Conservation (phyloP, 495 filamentous ascomycete species). For the Tuber aestivum region DNA sequence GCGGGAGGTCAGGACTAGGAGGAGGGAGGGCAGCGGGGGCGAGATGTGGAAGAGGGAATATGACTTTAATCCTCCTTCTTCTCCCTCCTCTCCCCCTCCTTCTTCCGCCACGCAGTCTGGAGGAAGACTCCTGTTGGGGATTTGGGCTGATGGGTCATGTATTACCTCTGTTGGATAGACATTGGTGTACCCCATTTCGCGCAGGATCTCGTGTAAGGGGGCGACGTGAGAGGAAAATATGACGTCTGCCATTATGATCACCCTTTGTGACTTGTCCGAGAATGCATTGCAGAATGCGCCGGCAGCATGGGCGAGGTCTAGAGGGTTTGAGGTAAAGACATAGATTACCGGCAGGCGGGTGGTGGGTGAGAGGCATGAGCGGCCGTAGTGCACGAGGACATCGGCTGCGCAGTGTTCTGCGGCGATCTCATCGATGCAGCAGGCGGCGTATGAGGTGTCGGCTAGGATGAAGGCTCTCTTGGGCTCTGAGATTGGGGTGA, state of each 20-base stretch:
- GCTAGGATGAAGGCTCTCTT: slow-evolving; percentile 76
- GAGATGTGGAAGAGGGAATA: slow-evolving; percentile 74
- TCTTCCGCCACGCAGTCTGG: background rate
- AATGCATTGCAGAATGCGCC: slow-evolving; percentile 64
- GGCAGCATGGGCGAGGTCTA: slow-evolving; percentile 56
- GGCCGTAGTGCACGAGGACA: slow-evolving; percentile 89
- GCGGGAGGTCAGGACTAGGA: slow-evolving; percentile 80
- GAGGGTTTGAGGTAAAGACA: slow-evolving; percentile 69
- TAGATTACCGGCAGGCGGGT: slow-evolving; percentile 84
- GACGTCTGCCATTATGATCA: slow-evolving; percentile 84
- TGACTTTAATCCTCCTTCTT: slow-evolving; percentile 12
- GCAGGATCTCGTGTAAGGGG: slow-evolving; percentile 50
- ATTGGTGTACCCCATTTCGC: slow-evolving; percentile 59
- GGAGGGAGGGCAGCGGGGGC: slow-evolving; percentile 71
- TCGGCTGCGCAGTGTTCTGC: slow-evolving; percentile 90
- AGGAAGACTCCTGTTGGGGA: slow-evolving; percentile 69
- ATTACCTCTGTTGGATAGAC: slow-evolving; percentile 64
- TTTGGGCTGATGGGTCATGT: slow-evolving; percentile 68
- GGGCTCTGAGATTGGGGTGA: slow-evolving; percentile 21
- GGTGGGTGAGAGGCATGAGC: slow-evolving; percentile 86
- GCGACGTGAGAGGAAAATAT: slow-evolving; percentile 69
- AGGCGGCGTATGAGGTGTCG: slow-evolving; percentile 94
- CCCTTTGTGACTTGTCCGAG: slow-evolving; percentile 55
- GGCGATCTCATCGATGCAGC: slow-evolving; percentile 95
- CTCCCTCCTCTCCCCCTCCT: slow-evolving; percentile 2